Evolutionary conservation across 495 filamentous ascomycete species (phyloP), one percentile per base, ranked within the genome.

Genomic region (Opeltia flavorubescens): DNA sequence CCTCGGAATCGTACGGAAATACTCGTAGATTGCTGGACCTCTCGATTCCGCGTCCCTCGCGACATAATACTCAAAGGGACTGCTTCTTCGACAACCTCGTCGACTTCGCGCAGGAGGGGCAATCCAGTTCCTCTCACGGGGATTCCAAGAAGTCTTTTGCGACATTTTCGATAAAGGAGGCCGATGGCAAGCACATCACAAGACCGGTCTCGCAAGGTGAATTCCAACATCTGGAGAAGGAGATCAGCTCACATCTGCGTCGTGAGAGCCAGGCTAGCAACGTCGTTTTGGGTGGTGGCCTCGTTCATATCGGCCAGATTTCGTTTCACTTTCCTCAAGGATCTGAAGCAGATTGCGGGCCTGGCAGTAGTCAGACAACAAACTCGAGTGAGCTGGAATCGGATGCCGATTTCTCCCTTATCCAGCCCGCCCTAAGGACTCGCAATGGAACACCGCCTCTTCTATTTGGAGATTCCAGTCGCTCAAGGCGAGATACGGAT

Each of bases 391-490:
- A 47, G 24, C 41, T 36, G 17, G 30, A 25, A 9, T 7, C n/a
- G n/a, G 8, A 38, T 17, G 13, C 11, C 13, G 44, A 38, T n/a
- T n/a, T 15, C n/a, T 13, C 17, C 9, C 12, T 9, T 1, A 33
- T 26, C 0, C 34, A 11, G 15, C 13, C 29, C 12, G 13, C 38
- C 0, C 23, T n/a, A 34, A 26, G 38, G 35, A 18, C 20, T 9
- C 24, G 51, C 8, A 39, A 44, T 27, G 43, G 35, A 2, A 54
- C 52, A 8, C 44, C 52, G n/a, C 52, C 52, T 7, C 44, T 54
- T 0, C 46, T 54, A 0, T 51, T 39, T 13, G 48, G 52, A 2
- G 29, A 11, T 15, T n/a, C 17, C 9, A 26, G 30, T 15, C 4
- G 23, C 15, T n/a, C 21, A 4, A 38, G 15, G 33, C 26, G 21